Conservation (phyloP, 2,329 filamentous ascomycete genomes). For the Neophaeococcomyces mojaviensis region DNA sequence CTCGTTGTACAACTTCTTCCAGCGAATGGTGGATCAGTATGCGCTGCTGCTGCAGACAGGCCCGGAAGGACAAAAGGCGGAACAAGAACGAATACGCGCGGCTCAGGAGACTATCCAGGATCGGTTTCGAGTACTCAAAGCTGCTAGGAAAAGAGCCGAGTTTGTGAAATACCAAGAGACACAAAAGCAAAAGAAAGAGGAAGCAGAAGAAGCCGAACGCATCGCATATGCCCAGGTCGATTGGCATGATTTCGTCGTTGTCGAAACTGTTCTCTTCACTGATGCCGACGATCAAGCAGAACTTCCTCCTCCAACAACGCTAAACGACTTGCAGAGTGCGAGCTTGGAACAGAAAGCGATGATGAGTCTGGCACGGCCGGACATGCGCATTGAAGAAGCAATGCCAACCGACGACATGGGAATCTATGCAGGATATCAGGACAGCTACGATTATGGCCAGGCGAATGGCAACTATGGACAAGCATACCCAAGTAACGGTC, state of each 20-base stretch:
- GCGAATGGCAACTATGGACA: constrained; percentile 30
- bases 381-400: constrained; percentile 85
- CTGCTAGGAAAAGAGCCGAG: constrained; percentile 77
- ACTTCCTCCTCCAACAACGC: constrained; percentile 78
- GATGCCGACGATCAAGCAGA: constrained; percentile 80
- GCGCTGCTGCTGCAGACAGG: constrained; percentile 66
- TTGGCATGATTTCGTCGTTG: constrained; percentile 95
- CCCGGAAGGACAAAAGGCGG: constrained; percentile 61
- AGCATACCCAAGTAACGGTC: constrained; percentile 28
- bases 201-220: constrained; percentile 75
- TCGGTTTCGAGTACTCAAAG: constrained; percentile 69
- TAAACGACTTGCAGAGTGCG: constrained; percentile 86
- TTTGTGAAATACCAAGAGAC: constrained; percentile 77
- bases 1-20: constrained; percentile 93
- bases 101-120: constrained; percentile 69
- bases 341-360: constrained; percentile 92
- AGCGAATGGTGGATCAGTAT: constrained; percentile 87
- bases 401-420: constrained; percentile 69
- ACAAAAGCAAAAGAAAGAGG: constrained; percentile 82
- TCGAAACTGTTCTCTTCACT: constrained; percentile 88
- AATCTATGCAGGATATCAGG: constrained; percentile 40
- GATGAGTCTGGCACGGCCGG: constrained; percentile 68
- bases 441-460: constrained; percentile 29
- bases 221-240: constrained; percentile 77
- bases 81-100: constrained; percentile 64